Conservation (phyloP, 1,284 basidiomycete genomes). For the Anthracocystis walkeri region DNA sequence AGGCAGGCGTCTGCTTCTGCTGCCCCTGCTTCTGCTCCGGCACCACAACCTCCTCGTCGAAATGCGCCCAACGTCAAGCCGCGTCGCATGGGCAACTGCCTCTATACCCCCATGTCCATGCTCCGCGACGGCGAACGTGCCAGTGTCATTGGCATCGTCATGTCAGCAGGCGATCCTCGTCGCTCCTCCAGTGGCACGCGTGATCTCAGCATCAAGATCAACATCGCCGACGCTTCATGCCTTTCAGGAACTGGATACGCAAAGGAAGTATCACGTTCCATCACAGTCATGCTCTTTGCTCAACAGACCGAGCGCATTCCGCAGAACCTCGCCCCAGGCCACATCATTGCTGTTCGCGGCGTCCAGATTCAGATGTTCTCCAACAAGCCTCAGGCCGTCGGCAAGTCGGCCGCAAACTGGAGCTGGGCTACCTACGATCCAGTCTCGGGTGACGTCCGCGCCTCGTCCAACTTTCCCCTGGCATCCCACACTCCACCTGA, state of each 20-base stretch:
- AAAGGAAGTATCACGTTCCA: conserved; percentile 32
- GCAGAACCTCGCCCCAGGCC: conserved; percentile 24
- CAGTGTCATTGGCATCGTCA: conserved; percentile 53
- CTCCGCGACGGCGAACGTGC: conserved; percentile 40
- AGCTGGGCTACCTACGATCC: conserved; percentile 49
- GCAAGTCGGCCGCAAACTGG: conserved; percentile 31
- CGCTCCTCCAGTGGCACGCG: conserved; percentile 41
- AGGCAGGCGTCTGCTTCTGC: conserved; percentile 11
- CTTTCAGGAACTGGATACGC: conserved; percentile 45
- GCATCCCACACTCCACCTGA: conserved; percentile 30
- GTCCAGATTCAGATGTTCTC: conserved; percentile 48
- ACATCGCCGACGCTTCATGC: conserved; percentile 45
- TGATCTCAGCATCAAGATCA: conserved; percentile 46
- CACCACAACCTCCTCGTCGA: conserved; percentile 10
- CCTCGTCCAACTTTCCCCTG: conserved; percentile 39
- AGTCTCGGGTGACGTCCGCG: conserved; percentile 37
- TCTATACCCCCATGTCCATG: conserved; percentile 53
- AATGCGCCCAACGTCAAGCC: conserved; percentile 49
- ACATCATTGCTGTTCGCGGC: conserved; percentile 42
- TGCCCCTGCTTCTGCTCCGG: background rate
- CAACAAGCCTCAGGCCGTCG: conserved; percentile 43
- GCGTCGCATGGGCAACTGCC: conserved; percentile 46
- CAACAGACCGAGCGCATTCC: conserved; percentile 35
- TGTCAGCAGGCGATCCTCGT: conserved; percentile 41
- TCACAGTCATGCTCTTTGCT: conserved; percentile 51